Conservation (phyloP, 2,329 filamentous ascomycete genomes). For the Aspergillus sclerotialis region DNA sequence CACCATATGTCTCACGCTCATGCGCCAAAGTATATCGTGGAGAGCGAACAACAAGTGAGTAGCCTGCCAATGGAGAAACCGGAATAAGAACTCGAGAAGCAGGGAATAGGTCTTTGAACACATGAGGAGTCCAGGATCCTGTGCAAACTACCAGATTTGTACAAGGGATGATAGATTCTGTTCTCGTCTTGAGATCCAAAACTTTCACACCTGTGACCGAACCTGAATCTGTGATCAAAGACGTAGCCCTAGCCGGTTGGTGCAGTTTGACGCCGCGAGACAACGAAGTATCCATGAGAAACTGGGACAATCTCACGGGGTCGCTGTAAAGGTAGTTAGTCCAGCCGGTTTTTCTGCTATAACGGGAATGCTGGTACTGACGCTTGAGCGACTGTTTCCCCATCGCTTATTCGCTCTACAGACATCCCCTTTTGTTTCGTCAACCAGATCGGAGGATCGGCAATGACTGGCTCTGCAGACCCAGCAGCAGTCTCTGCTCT, state of each 20-base stretch:
- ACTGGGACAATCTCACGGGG: constrained; percentile 59
- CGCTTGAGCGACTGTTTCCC: constrained; percentile 59
- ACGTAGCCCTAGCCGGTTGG: constrained; percentile 54
- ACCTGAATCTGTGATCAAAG: constrained; percentile 46
- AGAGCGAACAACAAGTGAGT: constrained; percentile 62
- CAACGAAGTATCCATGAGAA: constrained; percentile 54
- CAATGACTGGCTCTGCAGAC: constrained; percentile 26
- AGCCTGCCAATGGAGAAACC: constrained; percentile 59
- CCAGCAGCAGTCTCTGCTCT: constrained; percentile 47
- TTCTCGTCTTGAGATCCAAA: constrained; percentile 27
- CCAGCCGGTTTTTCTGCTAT: not conserved
- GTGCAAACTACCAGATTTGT: constrained; percentile 60
- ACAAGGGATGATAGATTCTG: constrained; percentile 46
- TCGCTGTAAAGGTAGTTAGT: constrained; percentile 42
- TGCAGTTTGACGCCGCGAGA: constrained; percentile 58
- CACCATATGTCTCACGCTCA: constrained; percentile 29
- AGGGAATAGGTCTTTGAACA: constrained; percentile 62
- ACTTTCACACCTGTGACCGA: constrained; percentile 49
- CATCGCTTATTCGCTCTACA: constrained; percentile 56
- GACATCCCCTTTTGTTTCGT: constrained; percentile 47
- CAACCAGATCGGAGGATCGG: constrained; percentile 52
- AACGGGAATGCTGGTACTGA: constrained; percentile 34
- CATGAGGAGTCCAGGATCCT: constrained; percentile 63
- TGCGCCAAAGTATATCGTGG: constrained; percentile 38
- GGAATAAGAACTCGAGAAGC: constrained; percentile 47